Evolutionary conservation across 2,329 filamentous ascomycete genomes (phyloP).

Genomic region (Chaetothyriales sp.): DNA sequence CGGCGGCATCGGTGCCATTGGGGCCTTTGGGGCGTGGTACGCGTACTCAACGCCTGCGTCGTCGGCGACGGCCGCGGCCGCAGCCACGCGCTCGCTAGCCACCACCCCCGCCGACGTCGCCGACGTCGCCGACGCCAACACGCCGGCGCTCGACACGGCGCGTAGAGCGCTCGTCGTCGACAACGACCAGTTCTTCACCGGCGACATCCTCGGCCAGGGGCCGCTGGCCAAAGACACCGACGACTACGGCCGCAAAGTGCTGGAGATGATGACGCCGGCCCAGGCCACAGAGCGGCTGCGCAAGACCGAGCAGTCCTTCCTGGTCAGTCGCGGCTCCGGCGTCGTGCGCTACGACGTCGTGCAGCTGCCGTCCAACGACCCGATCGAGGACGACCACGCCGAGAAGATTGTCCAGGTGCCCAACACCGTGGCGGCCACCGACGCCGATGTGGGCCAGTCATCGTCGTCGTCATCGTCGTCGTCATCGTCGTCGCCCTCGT

Average conservation of each 20-base stretch:
- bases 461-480: conserved; percentile 40
- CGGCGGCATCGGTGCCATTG: conserved; percentile 32
- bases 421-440: conserved; percentile 41
- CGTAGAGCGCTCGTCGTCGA: conserved; percentile 68
- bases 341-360: conserved; percentile 91
- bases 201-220: conserved; percentile 69
- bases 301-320: conserved; percentile 79
- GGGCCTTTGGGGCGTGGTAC: conserved; percentile 37
- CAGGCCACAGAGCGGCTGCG: conserved; percentile 84
- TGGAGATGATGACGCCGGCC: conserved; percentile 94
- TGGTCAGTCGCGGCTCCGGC: conserved; percentile 76
- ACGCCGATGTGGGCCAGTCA: too few species aligned
- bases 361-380: conserved; percentile 89
- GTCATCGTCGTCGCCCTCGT: conserved; percentile 45
- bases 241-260: conserved; percentile 67
- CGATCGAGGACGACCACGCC: conserved; percentile 95
- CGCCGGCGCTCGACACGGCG: conserved; percentile 44
- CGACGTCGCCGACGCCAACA: conserved; percentile 26
- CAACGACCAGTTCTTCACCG: conserved; percentile 78
- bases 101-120: conserved; percentile 15
- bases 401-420: conserved; percentile 95
- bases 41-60: conserved; percentile 28
- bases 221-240: conserved; percentile 81
- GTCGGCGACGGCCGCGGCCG: conserved; percentile 21
- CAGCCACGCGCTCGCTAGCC: conserved; percentile 9